Base-by-base conservation (phyloP, 345 rosid genomes). In the Rhodamnia argentea region DNA sequence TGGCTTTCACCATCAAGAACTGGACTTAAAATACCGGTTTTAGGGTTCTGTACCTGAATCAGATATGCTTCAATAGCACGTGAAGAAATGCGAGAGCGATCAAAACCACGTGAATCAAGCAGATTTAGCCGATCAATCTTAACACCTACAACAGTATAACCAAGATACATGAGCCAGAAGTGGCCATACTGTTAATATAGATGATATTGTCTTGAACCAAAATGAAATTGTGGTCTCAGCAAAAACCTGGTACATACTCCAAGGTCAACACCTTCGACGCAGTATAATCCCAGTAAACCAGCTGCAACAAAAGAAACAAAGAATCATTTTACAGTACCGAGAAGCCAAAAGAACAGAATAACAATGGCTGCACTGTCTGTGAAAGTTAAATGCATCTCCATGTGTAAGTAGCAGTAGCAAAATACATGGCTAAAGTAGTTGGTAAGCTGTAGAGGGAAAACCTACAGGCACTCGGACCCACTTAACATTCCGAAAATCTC, bases 401-500 rank as follows among this genome's bases (percentile, higher is more conserved):
- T 10, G 44, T 20, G 47, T 4, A 64, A 32, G 24, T 64, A 18
- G 13, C 44, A 9, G 6, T 3, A 5, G 47, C 47, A 70, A 70
- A 37, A 20, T 32, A 32, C 78, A 37, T 37, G 37, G 81, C 24
- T 70, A 9, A 83, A 40, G 52, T 87, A 7, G 75, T n/a, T 62
- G 59, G 84, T 40, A 88, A 78, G 32, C 42, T 88, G 64, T 86
- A 54, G 84, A 86, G 50, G 87, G 42, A 90, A 86, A 89, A 92
- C 98, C 78, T 93, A 96, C 99, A 56, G 98, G 99, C 84, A 97
- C 95, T 51, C 98, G 94, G 86, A 97, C 97, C 99, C 99, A 97
- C 92, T 94, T 96, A 70, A 91, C 56, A 85, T 97, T 97, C 90
- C 99, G 93, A 87, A 95, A 97, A 92, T 97, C 98, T 86, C 98